Conservation (phyloP, 2,329 filamentous ascomycete genomes). For the Graphiopsis chlorocephala region DNA sequence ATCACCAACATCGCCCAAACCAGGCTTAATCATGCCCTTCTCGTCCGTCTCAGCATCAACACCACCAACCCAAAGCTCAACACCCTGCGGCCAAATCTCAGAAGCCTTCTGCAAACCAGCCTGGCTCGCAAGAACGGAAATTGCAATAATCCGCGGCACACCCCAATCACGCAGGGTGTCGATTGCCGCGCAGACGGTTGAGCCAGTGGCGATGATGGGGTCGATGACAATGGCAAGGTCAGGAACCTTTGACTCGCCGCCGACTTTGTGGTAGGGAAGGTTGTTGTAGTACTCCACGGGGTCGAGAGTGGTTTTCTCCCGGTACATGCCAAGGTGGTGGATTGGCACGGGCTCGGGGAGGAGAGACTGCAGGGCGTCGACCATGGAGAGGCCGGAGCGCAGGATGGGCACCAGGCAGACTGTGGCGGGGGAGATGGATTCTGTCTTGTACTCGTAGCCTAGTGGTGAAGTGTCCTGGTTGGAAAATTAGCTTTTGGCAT, state of each 20-base stretch:
- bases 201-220: constrained; percentile 90
- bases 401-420: constrained; percentile 88
- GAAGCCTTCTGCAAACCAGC: constrained; percentile 71
- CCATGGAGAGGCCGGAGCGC: constrained; percentile 87
- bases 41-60: constrained; percentile 71
- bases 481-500: neutral
- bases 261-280: constrained; percentile 66
- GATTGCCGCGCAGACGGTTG: constrained; percentile 84
- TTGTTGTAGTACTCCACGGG: constrained; percentile 99
- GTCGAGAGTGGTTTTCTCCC: constrained; percentile 79
- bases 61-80: constrained; percentile 78
- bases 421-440: constrained; percentile 60
- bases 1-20: constrained; percentile 87
- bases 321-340: constrained; percentile 93
- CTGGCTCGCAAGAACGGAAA: constrained; percentile 70
- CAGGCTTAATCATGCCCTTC: constrained; percentile 87
- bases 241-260: constrained; percentile 45
- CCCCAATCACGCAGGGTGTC: constrained; percentile 89
- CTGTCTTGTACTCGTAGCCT: constrained; percentile 69
- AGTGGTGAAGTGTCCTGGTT: constrained; percentile 72
- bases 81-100: constrained; percentile 71
- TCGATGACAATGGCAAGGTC: constrained; percentile 81
- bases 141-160: constrained; percentile 73
- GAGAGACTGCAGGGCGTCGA: constrained; percentile 79
- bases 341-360: constrained; percentile 77